Conservation (phyloP, 2,329 filamentous ascomycete genomes). For the Pyricularia sp. region DNA sequence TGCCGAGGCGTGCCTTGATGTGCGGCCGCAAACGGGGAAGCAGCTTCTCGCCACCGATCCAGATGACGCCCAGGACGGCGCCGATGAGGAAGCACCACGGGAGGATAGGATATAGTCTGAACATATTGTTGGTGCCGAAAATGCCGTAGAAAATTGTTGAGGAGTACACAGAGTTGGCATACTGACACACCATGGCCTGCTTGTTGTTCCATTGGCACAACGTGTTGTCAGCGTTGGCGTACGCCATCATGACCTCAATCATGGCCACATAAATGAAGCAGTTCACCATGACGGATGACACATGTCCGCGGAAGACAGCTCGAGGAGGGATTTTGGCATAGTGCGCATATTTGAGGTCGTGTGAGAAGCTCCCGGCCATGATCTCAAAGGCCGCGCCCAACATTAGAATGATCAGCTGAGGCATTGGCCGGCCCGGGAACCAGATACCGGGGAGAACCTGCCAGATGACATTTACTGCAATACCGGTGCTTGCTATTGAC, state of each 20-base stretch:
- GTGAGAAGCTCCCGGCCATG: conserved; percentile 10
- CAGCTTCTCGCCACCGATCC: conserved; percentile 3
- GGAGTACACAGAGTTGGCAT: conserved; percentile 18
- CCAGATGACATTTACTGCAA: conserved; percentile 2
- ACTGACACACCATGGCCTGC: conserved; percentile 14
- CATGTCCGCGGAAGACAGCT: conserved; percentile 25
- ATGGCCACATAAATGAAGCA: conserved; percentile 26
- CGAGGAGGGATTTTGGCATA: conserved; percentile 28
- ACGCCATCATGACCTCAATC: conserved; percentile 27
- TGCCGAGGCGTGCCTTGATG: neutral
- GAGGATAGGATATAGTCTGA: conserved; percentile 5
- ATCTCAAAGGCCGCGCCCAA: conserved; percentile 1
- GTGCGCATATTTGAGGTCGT: conserved; percentile 27
- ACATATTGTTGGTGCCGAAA: conserved; percentile 8
- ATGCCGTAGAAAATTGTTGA: conserved; percentile 23
- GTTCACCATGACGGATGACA: conserved; percentile 29
- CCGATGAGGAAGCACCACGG: conserved; percentile 8
- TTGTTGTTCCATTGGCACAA: conserved; percentile 3
- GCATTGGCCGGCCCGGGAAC: conserved; percentile 1
- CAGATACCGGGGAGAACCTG: conserved; percentile 2
- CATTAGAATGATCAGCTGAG: conserved; percentile 2
- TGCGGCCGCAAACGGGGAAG: neutral
- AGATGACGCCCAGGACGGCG: conserved; percentile 6
- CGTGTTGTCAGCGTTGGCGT: conserved; percentile 16
- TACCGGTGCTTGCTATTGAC: conserved; percentile 1